phyloP scores from a whole-genome alignment of 2,329 filamentous ascomycete genomes.

The Fusarium temperatum region DNA sequence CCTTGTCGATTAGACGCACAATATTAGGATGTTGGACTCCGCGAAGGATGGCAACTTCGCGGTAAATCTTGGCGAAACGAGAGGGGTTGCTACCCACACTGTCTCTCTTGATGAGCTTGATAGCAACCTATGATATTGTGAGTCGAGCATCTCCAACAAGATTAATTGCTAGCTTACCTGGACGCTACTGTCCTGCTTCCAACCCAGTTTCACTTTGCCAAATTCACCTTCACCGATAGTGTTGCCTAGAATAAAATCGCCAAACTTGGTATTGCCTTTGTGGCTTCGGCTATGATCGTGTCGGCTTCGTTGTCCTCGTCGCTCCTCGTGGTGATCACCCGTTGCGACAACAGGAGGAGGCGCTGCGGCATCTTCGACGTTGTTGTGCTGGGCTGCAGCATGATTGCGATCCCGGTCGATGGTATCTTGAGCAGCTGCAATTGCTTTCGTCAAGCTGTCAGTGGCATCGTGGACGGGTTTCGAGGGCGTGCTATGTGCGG shows the following conservation, averaged over 20 bases:
- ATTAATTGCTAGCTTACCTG: constrained; percentile 61
- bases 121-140: constrained; percentile 74
- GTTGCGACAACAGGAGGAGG: constrained; percentile 56
- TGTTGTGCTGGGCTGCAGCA: constrained; percentile 35
- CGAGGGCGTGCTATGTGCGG: constrained; percentile 53
- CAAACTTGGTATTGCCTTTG: constrained; percentile 83
- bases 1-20: constrained; percentile 96
- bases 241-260: constrained; percentile 94
- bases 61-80: constrained; percentile 94
- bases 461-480: constrained; percentile 78
- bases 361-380: constrained; percentile 53
- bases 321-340: constrained; percentile 56
- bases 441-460: constrained; percentile 79
- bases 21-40: constrained; percentile 96
- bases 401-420: constrained; percentile 44
- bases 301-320: constrained; percentile 62
- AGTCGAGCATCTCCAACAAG: constrained; percentile 4
- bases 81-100: constrained; percentile 87
- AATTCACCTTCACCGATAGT: constrained; percentile 98
- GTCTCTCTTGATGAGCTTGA: constrained; percentile 96
- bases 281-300: constrained; percentile 65
- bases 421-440: constrained; percentile 53
- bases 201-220: constrained; percentile 97
- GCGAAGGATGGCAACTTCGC: constrained; percentile 90
- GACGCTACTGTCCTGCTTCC: constrained; percentile 94